Evolutionary conservation across 148 eudicot species (phyloP).

Genomic region (Talinum fruticosum): DNA sequence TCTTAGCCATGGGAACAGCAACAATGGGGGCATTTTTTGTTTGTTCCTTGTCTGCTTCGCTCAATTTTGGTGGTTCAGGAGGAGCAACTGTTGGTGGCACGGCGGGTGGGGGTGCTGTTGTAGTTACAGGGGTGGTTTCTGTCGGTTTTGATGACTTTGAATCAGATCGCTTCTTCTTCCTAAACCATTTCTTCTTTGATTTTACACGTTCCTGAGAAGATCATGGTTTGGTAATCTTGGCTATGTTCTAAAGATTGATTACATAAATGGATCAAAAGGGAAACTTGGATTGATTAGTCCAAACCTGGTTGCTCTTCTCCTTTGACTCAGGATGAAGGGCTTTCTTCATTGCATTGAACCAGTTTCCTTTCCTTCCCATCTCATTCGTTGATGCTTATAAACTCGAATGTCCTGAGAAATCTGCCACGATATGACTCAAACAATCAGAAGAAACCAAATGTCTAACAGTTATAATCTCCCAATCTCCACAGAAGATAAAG

Average conservation of each 20-base stretch:
- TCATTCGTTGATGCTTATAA: constrained; percentile 21
- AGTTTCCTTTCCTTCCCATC: constrained; percentile 79
- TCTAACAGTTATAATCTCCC: too few relatives aligned
- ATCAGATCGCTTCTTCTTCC: constrained; percentile 40
- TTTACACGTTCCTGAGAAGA: constrained; percentile 48
- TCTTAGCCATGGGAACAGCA: constrained; percentile 10
- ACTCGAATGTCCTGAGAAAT: not conserved
- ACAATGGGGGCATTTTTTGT: constrained; percentile 38
- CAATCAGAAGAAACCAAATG: not conserved
- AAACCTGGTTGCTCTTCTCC: constrained; percentile 54
- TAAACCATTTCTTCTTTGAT: constrained; percentile 52
- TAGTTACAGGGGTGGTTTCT: constrained; percentile 28
- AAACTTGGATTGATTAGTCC: not conserved
- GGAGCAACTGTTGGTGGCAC: constrained; percentile 25
- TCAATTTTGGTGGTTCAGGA: constrained; percentile 26
- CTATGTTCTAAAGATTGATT: not conserved
- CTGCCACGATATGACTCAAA: not conserved
- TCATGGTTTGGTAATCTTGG: not conserved
- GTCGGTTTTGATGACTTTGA: constrained; percentile 18
- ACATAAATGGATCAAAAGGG: not conserved
- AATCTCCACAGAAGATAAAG: not conserved
- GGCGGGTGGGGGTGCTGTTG: not conserved
- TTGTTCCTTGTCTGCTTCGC: constrained; percentile 45
- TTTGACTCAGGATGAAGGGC: constrained; percentile 62
- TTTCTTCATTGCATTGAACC: constrained; percentile 81